Conservation (phyloP, 2,329 filamentous ascomycete species). For the Fusarium tjaetaba region DNA sequence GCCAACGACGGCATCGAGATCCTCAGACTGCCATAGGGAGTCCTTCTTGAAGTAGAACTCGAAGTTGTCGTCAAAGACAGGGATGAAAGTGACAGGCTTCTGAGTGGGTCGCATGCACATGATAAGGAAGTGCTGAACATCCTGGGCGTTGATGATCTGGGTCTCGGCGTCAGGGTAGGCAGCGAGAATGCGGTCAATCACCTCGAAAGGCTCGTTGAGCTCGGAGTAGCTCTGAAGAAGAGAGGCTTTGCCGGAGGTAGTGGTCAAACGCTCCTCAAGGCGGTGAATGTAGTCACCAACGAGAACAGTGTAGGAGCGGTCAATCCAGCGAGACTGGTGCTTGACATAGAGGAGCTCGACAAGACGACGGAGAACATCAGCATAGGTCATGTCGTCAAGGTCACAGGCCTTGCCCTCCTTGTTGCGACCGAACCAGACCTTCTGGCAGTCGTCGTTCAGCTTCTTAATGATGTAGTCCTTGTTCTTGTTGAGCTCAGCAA, state of each 20-base stretch:
- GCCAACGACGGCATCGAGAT: constrained; percentile 92
- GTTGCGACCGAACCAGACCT: constrained; percentile 95
- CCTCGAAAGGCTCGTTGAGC: constrained; percentile 81
- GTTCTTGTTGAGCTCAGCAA: constrained; percentile 87
- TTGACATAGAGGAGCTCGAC: constrained; percentile 92
- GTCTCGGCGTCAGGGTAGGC: constrained; percentile 86
- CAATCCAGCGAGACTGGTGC: constrained; percentile 92
- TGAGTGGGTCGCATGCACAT: constrained; percentile 91
- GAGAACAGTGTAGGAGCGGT: constrained; percentile 81
- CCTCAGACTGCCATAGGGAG: constrained; percentile 98
- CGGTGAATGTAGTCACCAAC: constrained; percentile 97
- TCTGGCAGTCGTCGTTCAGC: constrained; percentile 95
- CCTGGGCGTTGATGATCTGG: constrained; percentile 97
- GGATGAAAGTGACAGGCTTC: constrained; percentile 97
- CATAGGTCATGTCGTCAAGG: constrained; percentile 95
- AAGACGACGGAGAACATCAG: constrained; percentile 85
- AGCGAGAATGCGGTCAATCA: constrained; percentile 81
- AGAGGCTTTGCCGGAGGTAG: constrained; percentile 75
- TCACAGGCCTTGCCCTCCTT: constrained; percentile 82
- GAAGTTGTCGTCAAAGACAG: constrained; percentile 94
- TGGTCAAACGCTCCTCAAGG: constrained; percentile 94
- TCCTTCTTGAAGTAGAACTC: constrained; percentile 99
- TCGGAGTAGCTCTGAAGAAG: constrained; percentile 91
- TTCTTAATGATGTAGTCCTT: constrained; percentile 94
- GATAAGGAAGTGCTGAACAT: constrained; percentile 95